A percentile compares a stretch with the other conserved stretches of the same genome.
Conservation (phyloP, 371 early-diverging fungal genomes). For the Apophysomyces elegans region DNA sequence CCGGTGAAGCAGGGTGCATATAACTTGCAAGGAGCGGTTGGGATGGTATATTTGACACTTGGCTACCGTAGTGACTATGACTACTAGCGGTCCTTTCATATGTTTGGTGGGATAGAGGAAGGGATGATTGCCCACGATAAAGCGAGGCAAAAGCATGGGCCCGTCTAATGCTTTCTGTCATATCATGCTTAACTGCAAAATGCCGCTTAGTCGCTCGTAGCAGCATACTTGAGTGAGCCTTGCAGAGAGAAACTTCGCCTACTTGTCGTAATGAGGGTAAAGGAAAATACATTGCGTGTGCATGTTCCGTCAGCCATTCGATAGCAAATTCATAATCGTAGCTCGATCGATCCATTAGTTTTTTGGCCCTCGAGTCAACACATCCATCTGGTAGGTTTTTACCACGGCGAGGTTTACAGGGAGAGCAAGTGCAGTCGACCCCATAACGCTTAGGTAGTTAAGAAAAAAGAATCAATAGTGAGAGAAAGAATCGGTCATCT, state of each 20-base stretch:
- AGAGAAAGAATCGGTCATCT: neutral
- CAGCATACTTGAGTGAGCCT: conserved; percentile 41
- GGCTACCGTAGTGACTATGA: neutral
- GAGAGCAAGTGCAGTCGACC: conserved; percentile 29
- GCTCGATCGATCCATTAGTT: conserved; percentile 22
- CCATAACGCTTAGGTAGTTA: conserved; percentile 30
- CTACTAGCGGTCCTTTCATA: neutral
- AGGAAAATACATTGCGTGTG: conserved; percentile 23
- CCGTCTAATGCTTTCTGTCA: neutral
- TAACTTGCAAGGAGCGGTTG: neutral
- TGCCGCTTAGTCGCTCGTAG: conserved; percentile 43
- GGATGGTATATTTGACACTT: neutral
- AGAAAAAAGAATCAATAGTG: neutral
- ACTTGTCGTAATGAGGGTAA: conserved; percentile 14
- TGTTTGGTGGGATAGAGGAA: neutral
- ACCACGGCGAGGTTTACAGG: conserved; percentile 39
- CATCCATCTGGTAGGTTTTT: conserved; percentile 37
- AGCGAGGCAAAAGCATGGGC: neutral
- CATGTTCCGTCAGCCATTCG: conserved; percentile 34
- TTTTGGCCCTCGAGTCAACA: conserved; percentile 42
- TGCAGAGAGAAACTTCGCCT: conserved; percentile 40
- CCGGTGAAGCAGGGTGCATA: neutral
- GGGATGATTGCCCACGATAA: neutral
- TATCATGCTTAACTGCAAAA: neutral
- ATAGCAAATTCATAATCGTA: conserved; percentile 40